A percentile compares a stretch with the other conserved stretches of the same genome.
Evolutionary conservation across 2,329 filamentous ascomycete species (phyloP).

Genomic region (Ceratocystis albifundus): DNA sequence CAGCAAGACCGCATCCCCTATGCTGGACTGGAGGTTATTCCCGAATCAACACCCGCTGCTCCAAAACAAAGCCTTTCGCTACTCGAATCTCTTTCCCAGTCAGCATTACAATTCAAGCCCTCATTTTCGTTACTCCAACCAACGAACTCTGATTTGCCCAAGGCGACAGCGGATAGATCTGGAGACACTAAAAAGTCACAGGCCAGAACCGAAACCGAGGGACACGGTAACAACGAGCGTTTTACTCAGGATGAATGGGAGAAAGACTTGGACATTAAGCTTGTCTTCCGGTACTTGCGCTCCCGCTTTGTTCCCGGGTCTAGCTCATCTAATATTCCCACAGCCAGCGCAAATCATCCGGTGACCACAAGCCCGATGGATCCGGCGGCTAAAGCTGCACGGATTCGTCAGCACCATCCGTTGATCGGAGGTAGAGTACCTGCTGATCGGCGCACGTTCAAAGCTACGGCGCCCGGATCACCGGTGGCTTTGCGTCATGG

Average conservation of each 20-base stretch:
- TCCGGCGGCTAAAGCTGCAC: constrained; percentile 62
- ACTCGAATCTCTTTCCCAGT: constrained; percentile 17
- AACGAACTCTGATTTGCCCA: constrained; percentile 28
- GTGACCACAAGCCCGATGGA: constrained; percentile 47
- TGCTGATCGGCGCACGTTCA: constrained; percentile 47
- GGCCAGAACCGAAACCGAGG: not conserved
- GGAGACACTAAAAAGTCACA: not conserved
- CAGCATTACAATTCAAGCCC: constrained; percentile 20
- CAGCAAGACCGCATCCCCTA: constrained; percentile 59
- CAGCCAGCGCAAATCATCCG: constrained; percentile 36
- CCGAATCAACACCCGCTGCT: constrained; percentile 35
- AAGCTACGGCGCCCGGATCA: constrained; percentile 40
- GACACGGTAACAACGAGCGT: constrained; percentile 23
- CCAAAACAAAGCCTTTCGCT: constrained; percentile 24
- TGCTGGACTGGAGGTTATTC: constrained; percentile 59
- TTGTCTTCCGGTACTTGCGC: constrained; percentile 80
- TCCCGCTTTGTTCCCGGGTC: constrained; percentile 52
- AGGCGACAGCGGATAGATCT: not conserved
- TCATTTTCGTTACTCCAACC: constrained; percentile 25
- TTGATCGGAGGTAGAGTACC: constrained; percentile 54
- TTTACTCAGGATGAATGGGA: constrained; percentile 82
- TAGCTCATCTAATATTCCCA: constrained; percentile 34
- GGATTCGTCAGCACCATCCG: constrained; percentile 81
- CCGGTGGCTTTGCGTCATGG: constrained; percentile 39
- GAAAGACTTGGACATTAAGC: constrained; percentile 75